A percentile compares a stretch with the other conserved stretches of the same genome.
Conservation (phyloP, 768 basidiomycete species). For the Phylloporus scabripes region DNA sequence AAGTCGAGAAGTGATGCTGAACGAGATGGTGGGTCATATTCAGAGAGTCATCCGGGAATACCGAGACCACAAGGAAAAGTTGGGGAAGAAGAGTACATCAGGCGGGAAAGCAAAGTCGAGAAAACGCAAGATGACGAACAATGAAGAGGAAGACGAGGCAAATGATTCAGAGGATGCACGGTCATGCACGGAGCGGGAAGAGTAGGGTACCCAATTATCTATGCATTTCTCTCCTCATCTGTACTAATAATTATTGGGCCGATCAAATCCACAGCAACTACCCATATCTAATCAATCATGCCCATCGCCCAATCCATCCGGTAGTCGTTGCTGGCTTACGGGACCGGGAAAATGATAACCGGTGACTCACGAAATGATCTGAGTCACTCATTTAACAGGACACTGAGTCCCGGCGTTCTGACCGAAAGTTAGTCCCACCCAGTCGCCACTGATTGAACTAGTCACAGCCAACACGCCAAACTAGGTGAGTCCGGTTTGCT, state of each 20-base stretch:
- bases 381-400: neutral
- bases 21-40: constrained; percentile 10
- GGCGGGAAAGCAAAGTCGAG: neutral
- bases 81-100: neutral
- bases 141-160: too few relatives aligned
- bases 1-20: constrained; percentile 1
- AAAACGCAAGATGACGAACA: constrained; percentile 3
- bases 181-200: neutral
- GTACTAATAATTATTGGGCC: neutral
- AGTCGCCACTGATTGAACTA: too few relatives aligned
- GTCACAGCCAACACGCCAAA: neutral
- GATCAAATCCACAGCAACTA: too few relatives aligned
- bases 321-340: too few relatives aligned
- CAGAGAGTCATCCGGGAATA: constrained; percentile 11
- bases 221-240: neutral
- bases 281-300: too few relatives aligned
- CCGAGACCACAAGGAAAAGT: constrained; percentile 7
- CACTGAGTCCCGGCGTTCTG: too few relatives aligned
- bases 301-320: too few relatives aligned
- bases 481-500: neutral
- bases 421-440: too few relatives aligned
- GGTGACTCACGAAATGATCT: neutral
- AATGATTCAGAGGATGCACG: constrained; percentile 2
- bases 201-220: neutral
- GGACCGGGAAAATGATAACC: too few relatives aligned